Conservation (phyloP, 768 basidiomycete species). For the Mycena kentingensis region DNA sequence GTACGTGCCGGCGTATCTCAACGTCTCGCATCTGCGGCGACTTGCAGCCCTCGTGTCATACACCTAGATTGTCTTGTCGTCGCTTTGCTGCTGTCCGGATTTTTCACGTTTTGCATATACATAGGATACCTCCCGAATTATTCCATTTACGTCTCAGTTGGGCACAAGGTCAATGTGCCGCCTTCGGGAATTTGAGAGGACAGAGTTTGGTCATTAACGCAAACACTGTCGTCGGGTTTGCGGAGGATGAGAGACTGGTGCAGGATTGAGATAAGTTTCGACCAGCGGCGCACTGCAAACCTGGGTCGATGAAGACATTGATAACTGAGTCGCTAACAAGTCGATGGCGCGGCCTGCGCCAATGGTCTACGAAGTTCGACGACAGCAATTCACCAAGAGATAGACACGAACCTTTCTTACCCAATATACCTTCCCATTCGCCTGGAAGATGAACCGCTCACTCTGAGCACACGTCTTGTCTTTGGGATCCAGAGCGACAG, state of each 20-base stretch:
- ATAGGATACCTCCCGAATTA: constrained; percentile 46
- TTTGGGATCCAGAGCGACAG: constrained; percentile 61
- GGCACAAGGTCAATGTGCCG: constrained; percentile 1
- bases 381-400: background rate
- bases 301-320: constrained; percentile 9
- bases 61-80: constrained; percentile 36
- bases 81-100: constrained; percentile 15
- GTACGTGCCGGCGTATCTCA: constrained; percentile 90
- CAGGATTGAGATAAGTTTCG: too few relatives aligned
- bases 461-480: constrained; percentile 50
- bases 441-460: constrained; percentile 61
- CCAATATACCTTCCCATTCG: constrained; percentile 62
- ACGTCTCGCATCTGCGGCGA: constrained; percentile 85
- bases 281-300: background rate
- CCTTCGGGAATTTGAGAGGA: background rate
- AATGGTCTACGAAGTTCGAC: constrained; percentile 42
- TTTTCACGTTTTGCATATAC: constrained; percentile 27
- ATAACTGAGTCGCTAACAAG: constrained; percentile 2
- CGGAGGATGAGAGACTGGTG: too few relatives aligned
- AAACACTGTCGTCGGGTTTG: too few relatives aligned
- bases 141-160: constrained; percentile 33
- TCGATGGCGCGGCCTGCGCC: constrained; percentile 53
- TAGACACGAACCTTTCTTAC: constrained; percentile 59
- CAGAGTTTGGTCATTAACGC: background rate
- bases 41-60: constrained; percentile 85